These are phyloP conservation scores for Aspergillus versicolor DNA, from an alignment of 2,329 filamentous ascomycete species.

Conservation along the genomic window DNA sequence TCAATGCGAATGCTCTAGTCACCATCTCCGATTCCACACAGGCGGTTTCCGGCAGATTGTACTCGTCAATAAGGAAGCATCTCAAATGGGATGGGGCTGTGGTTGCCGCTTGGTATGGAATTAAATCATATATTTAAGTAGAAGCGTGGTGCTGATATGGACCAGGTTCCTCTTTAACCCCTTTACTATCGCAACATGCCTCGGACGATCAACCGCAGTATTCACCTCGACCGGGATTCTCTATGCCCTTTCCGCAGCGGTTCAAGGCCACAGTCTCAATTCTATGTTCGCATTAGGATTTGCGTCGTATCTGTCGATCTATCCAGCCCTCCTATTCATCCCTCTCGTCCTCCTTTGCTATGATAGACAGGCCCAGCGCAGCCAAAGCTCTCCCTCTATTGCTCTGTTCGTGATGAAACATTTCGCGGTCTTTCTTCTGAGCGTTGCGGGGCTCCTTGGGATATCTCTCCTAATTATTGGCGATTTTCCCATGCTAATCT, in stretches of 20 bases:
- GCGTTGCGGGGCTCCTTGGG: conserved; percentile 62
- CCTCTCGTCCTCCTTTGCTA: conserved; percentile 79
- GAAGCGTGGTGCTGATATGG: conserved; percentile 4
- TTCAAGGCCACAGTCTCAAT: conserved; percentile 68
- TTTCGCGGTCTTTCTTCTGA: conserved; percentile 53
- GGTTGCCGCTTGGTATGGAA: conserved; percentile 72
- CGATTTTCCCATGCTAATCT: conserved; percentile 81
- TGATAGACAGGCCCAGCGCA: conserved; percentile 56
- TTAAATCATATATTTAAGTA: not conserved
- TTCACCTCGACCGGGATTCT: conserved; percentile 89
- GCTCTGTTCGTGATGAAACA: conserved; percentile 56
- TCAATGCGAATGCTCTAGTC: conserved; percentile 76
- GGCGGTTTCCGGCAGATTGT: conserved; percentile 70
- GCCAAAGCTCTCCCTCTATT: conserved; percentile 28
- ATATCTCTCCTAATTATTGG: conserved; percentile 73
- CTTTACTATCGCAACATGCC: conserved; percentile 85
- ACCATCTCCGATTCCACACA: conserved; percentile 80
- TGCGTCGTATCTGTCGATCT: conserved; percentile 88
- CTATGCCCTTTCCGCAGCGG: conserved; percentile 76
- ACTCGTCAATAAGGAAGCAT: conserved; percentile 73
- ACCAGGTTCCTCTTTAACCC: conserved; percentile 90
- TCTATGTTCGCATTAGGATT: conserved; percentile 83
- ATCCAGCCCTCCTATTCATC: conserved; percentile 81
- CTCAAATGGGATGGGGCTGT: conserved; percentile 72
- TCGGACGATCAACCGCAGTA: conserved; percentile 83